Evolutionary conservation across 768 basidiomycete genomes (phyloP).

Genomic region (Lactarius tabidus): DNA sequence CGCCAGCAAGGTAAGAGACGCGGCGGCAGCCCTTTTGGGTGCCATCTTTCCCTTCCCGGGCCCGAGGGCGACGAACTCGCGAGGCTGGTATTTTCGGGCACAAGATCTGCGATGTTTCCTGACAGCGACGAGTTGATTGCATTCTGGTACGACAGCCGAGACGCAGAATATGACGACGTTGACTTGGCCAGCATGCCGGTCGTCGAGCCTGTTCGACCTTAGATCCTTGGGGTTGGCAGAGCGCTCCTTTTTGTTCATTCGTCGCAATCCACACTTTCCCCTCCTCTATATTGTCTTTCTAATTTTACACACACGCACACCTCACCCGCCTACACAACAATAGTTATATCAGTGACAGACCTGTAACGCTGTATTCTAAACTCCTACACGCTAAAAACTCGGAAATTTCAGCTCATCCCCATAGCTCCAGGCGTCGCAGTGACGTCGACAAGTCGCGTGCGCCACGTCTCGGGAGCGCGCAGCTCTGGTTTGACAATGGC

Average conservation of each 20-base stretch:
- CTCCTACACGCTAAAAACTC: neutral
- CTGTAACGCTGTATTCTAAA: neutral
- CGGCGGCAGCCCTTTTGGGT: constrained; percentile 9
- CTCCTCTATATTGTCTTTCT: neutral
- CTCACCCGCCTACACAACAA: neutral
- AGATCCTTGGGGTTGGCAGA: neutral
- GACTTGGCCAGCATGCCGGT: constrained; percentile 14
- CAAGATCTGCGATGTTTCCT: constrained; percentile 21
- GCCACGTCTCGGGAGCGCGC: constrained; percentile 15
- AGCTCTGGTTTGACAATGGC: constrained; percentile 21
- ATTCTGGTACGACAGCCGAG: constrained; percentile 25
- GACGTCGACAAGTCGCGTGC: constrained; percentile 15
- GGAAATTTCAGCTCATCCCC: neutral
- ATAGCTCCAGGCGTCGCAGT: neutral
- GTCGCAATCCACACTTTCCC: neutral
- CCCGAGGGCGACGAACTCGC: constrained; percentile 21
- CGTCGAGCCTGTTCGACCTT: constrained; percentile 4
- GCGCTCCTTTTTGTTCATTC: neutral
- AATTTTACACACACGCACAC: neutral
- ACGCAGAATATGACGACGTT: constrained; percentile 17
- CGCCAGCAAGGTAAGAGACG: neutral
- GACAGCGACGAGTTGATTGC: constrained; percentile 23
- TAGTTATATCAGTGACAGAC: neutral
- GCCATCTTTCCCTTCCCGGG: constrained; percentile 19
- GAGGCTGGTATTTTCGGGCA: constrained; percentile 20